These are phyloP conservation scores for Boletales sp. DNA, from an alignment of 768 basidiomycete species.

Conservation along the genomic window DNA sequence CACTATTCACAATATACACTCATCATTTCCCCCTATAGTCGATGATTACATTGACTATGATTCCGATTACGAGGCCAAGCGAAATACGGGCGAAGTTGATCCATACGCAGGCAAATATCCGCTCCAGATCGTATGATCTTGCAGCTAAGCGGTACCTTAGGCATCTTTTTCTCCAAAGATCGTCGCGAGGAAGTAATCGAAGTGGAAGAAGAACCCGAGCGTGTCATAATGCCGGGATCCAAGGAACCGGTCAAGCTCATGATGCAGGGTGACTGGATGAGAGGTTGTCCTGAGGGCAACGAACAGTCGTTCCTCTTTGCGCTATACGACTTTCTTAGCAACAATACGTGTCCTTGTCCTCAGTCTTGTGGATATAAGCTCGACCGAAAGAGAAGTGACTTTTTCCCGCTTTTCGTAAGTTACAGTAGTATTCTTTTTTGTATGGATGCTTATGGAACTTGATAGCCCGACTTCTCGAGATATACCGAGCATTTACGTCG, in stretches of 20 bases:
- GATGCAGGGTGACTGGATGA: slow-evolving; percentile 95
- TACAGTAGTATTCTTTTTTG: neutral
- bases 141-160: slow-evolving; percentile 34
- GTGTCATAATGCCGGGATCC: slow-evolving; percentile 38
- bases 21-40: slow-evolving; percentile 24
- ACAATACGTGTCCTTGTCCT: slow-evolving; percentile 65
- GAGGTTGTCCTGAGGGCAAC: slow-evolving; percentile 90
- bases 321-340: slow-evolving; percentile 71
- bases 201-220: slow-evolving; percentile 76
- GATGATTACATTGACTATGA: slow-evolving; percentile 78
- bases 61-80: slow-evolving; percentile 62
- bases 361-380: slow-evolving; percentile 66
- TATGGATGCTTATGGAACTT: slow-evolving; percentile 8
- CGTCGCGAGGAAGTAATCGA: slow-evolving; percentile 89
- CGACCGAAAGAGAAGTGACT: slow-evolving; percentile 66
- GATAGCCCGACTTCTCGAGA: slow-evolving; percentile 64
- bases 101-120: slow-evolving; percentile 73
- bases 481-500: slow-evolving; percentile 64
- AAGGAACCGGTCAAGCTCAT: slow-evolving; percentile 59
- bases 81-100: slow-evolving; percentile 60
- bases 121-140: neutral
- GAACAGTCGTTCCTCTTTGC: slow-evolving; percentile 88
- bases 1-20: slow-evolving; percentile 1
- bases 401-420: slow-evolving; percentile 81
- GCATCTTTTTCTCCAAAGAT: slow-evolving; percentile 94